Conservation (phyloP, 2,329 filamentous ascomycete genomes). For the Thelonectria discophora region DNA sequence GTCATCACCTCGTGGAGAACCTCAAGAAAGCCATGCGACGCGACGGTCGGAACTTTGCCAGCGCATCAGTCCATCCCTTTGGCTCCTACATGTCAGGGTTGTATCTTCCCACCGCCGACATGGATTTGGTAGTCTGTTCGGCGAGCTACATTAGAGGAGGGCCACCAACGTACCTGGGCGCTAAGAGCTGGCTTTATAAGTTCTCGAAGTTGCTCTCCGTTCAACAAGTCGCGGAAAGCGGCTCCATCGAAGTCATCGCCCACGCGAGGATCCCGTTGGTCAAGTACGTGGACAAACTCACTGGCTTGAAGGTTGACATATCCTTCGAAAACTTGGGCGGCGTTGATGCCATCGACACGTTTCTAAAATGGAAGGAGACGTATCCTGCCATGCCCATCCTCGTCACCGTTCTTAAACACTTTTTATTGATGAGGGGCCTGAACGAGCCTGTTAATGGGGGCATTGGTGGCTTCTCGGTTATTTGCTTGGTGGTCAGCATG, state of each 20-base stretch:
- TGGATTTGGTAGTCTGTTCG: slow-evolving; percentile 87
- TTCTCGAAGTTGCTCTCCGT: slow-evolving; percentile 69
- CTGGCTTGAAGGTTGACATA: slow-evolving; percentile 86
- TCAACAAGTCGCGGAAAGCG: slow-evolving; percentile 64
- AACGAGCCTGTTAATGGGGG: slow-evolving; percentile 94
- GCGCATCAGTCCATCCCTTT: slow-evolving; percentile 76
- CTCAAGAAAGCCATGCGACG: slow-evolving; percentile 68
- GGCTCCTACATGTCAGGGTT: slow-evolving; percentile 93
- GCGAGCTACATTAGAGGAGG: slow-evolving; percentile 64
- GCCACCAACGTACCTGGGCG: slow-evolving; percentile 56
- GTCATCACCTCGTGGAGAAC: slow-evolving; percentile 75
- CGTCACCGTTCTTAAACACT: slow-evolving; percentile 91
- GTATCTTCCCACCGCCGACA: slow-evolving; percentile 78
- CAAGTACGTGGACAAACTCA: slow-evolving; percentile 84
- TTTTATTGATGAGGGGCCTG: slow-evolving; percentile 84
- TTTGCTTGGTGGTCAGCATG: slow-evolving; percentile 91
- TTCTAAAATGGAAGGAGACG: slow-evolving; percentile 78
- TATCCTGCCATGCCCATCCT: slow-evolving; percentile 88
- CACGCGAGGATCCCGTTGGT: slow-evolving; percentile 88
- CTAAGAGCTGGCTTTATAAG: slow-evolving; percentile 66
- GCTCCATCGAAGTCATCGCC: slow-evolving; percentile 73
- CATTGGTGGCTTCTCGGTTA: slow-evolving; percentile 92
- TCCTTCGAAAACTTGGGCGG: slow-evolving; percentile 94
- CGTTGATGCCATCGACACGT: slow-evolving; percentile 80
- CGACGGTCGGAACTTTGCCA: slow-evolving; percentile 59